Evolutionary conservation across 1,139 yeast species (phyloP).

Genomic region (Williopsis jadinii): DNA sequence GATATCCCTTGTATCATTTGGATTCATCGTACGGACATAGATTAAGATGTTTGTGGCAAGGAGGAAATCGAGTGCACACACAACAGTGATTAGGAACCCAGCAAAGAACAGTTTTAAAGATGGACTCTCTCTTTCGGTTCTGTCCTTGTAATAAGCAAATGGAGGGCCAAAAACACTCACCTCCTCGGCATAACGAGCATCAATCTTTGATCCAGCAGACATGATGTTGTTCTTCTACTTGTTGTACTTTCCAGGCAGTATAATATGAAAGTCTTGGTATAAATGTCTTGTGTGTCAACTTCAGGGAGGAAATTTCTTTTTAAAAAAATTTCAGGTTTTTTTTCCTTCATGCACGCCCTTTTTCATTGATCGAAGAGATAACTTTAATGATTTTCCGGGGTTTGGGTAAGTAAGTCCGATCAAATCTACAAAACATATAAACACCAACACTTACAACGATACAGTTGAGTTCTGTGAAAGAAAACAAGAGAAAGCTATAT

Average conservation of each 20-base stretch:
- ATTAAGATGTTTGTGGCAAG: slow-evolving; percentile 28
- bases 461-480: neutral
- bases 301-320: too few species aligned
- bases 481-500: too few species aligned
- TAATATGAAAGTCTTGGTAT: too few species aligned
- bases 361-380: slow-evolving; percentile 1
- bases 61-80: slow-evolving; percentile 24
- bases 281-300: too few species aligned
- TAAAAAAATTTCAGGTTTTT: neutral
- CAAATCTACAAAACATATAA: neutral
- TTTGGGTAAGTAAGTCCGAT: too few species aligned
- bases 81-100: slow-evolving; percentile 20
- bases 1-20: slow-evolving; percentile 14
- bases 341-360: neutral
- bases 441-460: neutral
- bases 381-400: neutral
- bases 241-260: too few species aligned
- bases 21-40: slow-evolving; percentile 25
- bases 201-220: too few species aligned
- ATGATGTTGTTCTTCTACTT: too few species aligned
- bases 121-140: slow-evolving; percentile 10
- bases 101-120: slow-evolving; percentile 20
- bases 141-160: slow-evolving; percentile 17
- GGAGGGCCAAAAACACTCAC: slow-evolving; percentile 21
- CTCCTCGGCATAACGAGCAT: slow-evolving; percentile 7